Conservation (phyloP, 169 alveolate species). For the Perkinsus marinus region DNA sequence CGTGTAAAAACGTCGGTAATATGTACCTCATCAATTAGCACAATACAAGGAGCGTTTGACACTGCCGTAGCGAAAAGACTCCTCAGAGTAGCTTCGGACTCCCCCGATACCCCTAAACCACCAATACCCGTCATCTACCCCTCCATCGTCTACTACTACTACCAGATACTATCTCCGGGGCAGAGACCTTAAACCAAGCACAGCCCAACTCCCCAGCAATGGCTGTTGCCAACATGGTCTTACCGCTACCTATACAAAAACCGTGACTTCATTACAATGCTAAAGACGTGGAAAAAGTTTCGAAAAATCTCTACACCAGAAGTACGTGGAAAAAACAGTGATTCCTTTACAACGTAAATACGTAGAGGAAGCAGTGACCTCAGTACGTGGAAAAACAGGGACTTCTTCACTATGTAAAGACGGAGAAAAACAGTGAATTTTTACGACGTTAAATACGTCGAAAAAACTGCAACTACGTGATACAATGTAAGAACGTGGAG, state of each 20-base stretch:
- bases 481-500: too few species aligned
- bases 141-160: neutral
- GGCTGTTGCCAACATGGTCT: conserved; percentile 82
- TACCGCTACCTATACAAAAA: conserved; percentile 55
- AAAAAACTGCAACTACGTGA: too few species aligned
- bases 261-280: too few species aligned
- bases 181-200: conserved; percentile 32
- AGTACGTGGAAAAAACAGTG: too few species aligned
- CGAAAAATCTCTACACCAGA: too few species aligned
- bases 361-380: too few species aligned
- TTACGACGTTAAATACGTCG: too few species aligned
- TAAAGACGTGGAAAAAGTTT: too few species aligned
- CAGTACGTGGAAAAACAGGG: too few species aligned
- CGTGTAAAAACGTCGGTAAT: conserved; percentile 32
- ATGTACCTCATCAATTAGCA: conserved; percentile 49
- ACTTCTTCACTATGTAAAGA: too few species aligned
- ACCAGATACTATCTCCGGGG: conserved; percentile 38
- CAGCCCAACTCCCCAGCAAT: conserved; percentile 51
- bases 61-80: conserved; percentile 55
- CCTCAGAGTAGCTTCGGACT: conserved; percentile 61
- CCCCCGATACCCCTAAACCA: conserved; percentile 69
- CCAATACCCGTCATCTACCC: conserved; percentile 29
- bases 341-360: too few species aligned
- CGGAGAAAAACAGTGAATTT: too few species aligned
- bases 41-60: conserved; percentile 68